phyloP scores from a whole-genome alignment of 148 eudicot species.

The Rhododendron molle region DNA sequence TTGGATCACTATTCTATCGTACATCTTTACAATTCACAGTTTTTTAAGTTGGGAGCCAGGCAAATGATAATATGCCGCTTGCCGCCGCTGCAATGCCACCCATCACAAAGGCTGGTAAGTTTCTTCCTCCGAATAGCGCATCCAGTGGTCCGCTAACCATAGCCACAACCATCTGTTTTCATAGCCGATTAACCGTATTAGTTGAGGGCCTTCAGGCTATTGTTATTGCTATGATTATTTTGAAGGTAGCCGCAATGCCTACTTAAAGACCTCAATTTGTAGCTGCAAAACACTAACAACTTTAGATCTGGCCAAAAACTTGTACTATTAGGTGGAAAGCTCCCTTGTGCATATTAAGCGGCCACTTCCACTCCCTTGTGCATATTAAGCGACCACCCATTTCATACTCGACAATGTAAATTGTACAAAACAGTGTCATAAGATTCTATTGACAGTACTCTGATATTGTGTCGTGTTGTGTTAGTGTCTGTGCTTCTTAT shows the following conservation, averaged over 20 bases:
- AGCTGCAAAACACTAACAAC: neutral
- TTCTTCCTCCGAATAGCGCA: conserved; percentile 12
- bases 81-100: conserved; percentile 8
- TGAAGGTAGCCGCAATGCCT: neutral
- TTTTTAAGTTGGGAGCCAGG: conserved; percentile 9
- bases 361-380: too few species aligned
- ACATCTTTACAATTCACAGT: too few species aligned
- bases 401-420: too few species aligned
- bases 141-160: conserved; percentile 16
- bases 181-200: neutral
- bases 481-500: neutral
- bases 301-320: neutral
- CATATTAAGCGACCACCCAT: too few species aligned
- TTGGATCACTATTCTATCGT: too few species aligned
- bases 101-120: conserved; percentile 14
- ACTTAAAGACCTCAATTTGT: neutral
- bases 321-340: too few species aligned
- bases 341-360: too few species aligned
- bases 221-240: neutral
- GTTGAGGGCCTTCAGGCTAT: neutral
- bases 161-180: conserved; percentile 13
- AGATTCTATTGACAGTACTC: too few species aligned
- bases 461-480: neutral
- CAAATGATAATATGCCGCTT: conserved; percentile 5
- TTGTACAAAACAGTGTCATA: too few species aligned